Conservation (phyloP, 345 rosid genomes). For the Erysimum cheiranthoides region DNA sequence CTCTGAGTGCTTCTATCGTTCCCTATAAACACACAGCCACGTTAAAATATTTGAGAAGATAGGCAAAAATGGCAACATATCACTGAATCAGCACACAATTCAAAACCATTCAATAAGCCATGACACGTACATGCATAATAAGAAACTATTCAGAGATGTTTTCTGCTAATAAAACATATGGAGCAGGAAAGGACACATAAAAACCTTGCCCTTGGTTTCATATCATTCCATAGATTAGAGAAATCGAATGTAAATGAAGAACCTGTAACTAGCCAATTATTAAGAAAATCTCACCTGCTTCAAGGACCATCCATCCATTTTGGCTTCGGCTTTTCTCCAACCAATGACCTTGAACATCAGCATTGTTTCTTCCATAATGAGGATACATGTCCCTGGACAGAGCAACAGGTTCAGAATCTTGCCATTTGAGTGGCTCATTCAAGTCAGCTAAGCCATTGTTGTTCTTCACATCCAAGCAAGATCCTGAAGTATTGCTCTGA, state of each 20-base stretch:
- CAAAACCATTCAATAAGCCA: not conserved
- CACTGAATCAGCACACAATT: slow-evolving; percentile 2
- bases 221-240: slow-evolving; percentile 17
- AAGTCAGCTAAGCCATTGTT: slow-evolving; percentile 49
- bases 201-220: not conserved
- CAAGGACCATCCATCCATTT: slow-evolving; percentile 42
- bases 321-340: slow-evolving; percentile 48
- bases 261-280: slow-evolving; percentile 25
- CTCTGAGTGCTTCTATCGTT: slow-evolving; percentile 48
- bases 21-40: slow-evolving; percentile 55
- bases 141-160: not conserved
- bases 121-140: not conserved
- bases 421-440: slow-evolving; percentile 58
- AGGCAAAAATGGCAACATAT: slow-evolving; percentile 1
- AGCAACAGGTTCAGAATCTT: slow-evolving; percentile 48
- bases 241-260: not conserved
- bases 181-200: not conserved
- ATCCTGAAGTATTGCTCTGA: slow-evolving; percentile 46
- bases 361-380: slow-evolving; percentile 50
- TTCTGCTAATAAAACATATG: not conserved
- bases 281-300: slow-evolving; percentile 60
- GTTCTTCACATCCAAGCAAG: slow-evolving; percentile 42
- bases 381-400: slow-evolving; percentile 44
- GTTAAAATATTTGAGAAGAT: slow-evolving; percentile 38
- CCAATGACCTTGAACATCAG: slow-evolving; percentile 40